phyloP scores from a whole-genome alignment of 768 basidiomycete genomes.

The Cyclocybe cylindracea region DNA sequence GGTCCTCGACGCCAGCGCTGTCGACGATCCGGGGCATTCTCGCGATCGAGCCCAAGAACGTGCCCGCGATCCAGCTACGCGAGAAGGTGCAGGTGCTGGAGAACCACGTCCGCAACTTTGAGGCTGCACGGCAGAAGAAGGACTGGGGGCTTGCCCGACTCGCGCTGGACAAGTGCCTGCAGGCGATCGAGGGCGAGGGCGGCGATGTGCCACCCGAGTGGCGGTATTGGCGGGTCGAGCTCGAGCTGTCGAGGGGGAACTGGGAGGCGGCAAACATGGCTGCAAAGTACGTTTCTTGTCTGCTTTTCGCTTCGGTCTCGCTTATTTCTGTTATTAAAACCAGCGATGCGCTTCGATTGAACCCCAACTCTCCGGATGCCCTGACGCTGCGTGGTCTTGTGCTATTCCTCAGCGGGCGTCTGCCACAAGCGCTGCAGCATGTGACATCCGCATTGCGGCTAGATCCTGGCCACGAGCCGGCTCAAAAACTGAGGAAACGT shows the following conservation, averaged over 20 bases:
- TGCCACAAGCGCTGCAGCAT: conserved; percentile 74
- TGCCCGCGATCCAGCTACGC: conserved; percentile 59
- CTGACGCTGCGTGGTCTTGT: conserved; percentile 78
- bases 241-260: conserved; percentile 70
- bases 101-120: conserved; percentile 64
- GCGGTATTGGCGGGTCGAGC: conserved; percentile 78
- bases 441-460: conserved; percentile 68
- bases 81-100: conserved; percentile 63
- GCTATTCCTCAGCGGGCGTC: conserved; percentile 70
- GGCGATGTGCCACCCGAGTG: conserved; percentile 77
- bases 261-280: conserved; percentile 74
- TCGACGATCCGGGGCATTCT: conserved; percentile 66
- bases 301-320: neutral
- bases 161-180: conserved; percentile 78
- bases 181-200: conserved; percentile 74
- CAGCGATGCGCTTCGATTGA: conserved; percentile 75
- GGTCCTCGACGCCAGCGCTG: conserved; percentile 64
- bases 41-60: conserved; percentile 61
- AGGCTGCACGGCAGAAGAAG: conserved; percentile 51
- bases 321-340: neutral
- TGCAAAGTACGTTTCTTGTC: conserved; percentile 60
- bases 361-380: conserved; percentile 76
- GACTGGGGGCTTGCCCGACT: conserved; percentile 80
- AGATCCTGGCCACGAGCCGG: conserved; percentile 76
- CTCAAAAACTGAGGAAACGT: conserved; percentile 71